Base-by-base conservation (phyloP, 2,329 filamentous ascomycete genomes). In the Spiromastix sp. region DNA sequence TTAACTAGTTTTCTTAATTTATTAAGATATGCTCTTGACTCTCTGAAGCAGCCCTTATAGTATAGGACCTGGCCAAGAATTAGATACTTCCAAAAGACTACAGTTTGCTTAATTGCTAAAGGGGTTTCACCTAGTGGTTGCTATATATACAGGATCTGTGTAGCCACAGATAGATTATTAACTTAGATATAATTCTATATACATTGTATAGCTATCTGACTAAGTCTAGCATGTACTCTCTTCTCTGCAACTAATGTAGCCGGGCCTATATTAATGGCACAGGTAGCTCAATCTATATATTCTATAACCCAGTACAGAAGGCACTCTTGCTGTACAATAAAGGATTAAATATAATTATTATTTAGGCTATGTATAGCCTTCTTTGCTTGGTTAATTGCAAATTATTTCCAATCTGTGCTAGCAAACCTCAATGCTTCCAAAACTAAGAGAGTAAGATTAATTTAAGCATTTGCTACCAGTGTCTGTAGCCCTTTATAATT, bases 361-460 rank as follows among this genome's bases (percentile, higher is more conserved):
- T 34, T 34, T 22, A 34, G 21, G 15, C 32, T 22, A 21, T 21
- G 4, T 11, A 34, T 26, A 16, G 27, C n/a, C 32, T 34, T 22
- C 24, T 34, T 34, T n/a, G 32, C 32, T 27, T 34, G 32, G 19
- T 34, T 16, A 17, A 34, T 34, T 34, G 21, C 32, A 7, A 27
- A 34, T 34, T 17, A 22, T 22, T 34, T 34, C 32, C 32, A 34
- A 10, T 8, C 7, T 22, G 27, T 34, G 27, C 16, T 22, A 26
- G 21, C 21, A 16, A 26, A 34, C 22, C 32, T 34, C 25, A 22
- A 34, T 21, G 32, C 32, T 15, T 34, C 32, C 25, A 21, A 16
- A 26, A 34, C 21, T 13, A 22, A 25, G 19, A 34, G 32, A 21
- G 27, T 34, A 17, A 34, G 20, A 26, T 34, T 22, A 8, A 13